Conservation (phyloP, 106 monocot species). For the Acorus calamus region DNA sequence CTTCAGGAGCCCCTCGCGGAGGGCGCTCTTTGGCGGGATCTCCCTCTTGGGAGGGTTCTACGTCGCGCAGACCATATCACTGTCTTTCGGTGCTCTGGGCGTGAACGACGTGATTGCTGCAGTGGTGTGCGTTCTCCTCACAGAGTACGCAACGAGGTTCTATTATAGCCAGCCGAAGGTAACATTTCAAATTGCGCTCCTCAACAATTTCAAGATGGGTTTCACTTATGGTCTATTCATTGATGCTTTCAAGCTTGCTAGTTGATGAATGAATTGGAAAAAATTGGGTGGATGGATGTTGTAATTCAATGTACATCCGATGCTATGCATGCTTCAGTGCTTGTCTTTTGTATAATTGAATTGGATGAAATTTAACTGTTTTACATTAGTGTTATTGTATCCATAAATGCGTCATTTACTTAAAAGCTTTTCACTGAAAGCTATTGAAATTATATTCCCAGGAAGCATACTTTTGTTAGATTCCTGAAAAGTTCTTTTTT, state of each 20-base stretch:
- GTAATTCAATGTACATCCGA: too few species aligned
- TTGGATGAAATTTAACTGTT: too few species aligned
- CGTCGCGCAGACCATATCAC: slow-evolving; percentile 92
- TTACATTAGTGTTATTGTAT: too few species aligned
- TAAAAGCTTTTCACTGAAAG: too few species aligned
- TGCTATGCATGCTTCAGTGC: too few species aligned
- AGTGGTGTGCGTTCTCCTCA: slow-evolving; percentile 77
- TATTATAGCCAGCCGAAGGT: slow-evolving; percentile 86
- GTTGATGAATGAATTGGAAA: slow-evolving; percentile 22
- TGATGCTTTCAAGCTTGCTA: slow-evolving; percentile 98
- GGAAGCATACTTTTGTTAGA: too few species aligned
- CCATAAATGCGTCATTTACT: too few species aligned
- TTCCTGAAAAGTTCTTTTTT: too few species aligned
- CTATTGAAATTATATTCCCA: too few species aligned
- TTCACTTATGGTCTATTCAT: slow-evolving; percentile 98
- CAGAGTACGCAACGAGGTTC: slow-evolving; percentile 76
- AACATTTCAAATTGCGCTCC: slow-evolving; percentile 74
- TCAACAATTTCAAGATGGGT: slow-evolving; percentile 99
- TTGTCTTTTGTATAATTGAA: too few species aligned
- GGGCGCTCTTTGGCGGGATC: slow-evolving; percentile 89
- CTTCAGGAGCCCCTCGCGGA: slow-evolving; percentile 59
- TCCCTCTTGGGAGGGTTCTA: slow-evolving; percentile 88
- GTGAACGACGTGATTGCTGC: slow-evolving; percentile 96
- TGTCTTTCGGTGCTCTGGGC: slow-evolving; percentile 88
- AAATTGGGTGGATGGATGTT: too few species aligned